Base-by-base conservation (phyloP, 805 yeast species). In the Diddensiella santjacobensis region DNA sequence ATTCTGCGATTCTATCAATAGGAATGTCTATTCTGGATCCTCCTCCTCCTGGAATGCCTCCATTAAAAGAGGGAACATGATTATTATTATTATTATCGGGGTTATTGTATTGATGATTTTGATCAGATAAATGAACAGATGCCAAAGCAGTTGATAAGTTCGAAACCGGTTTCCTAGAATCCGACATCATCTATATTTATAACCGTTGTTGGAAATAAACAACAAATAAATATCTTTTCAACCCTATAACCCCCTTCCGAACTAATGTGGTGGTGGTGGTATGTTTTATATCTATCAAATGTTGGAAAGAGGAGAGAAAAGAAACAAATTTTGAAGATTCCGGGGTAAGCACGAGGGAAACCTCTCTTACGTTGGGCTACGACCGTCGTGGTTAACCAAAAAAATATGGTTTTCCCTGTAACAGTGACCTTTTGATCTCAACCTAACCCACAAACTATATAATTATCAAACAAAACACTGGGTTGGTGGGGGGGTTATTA, bases 1-100 rank as follows among this genome's bases (percentile, higher is more conserved):
- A 88, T 53, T 77, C 74, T 23, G 84, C 74, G 45, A 88, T 78
- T 53, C 95, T 52, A 47, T 65, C 67, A 15, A 47, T 31, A 3
- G 55, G 51, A n/a, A 40, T 35, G 23, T 22, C 40, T n/a, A 31
- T 45, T 19, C 33, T 26, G 10, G 17, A 36, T 38, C 26, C 13
- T 33, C 30, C 22, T 38, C 22, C 18, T 15, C 40, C 29, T 35
- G 31, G n/a, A 24, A 13, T 46, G 33, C 23, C 33, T 5, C 31
- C 48, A 11, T 42, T 18, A 29, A 18, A 18, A 30, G 41, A 19
- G 22, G 36, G 30, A 42, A 11, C 15, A 13, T 20, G 11, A 20
- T 26, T 30, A 24, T 22, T 42, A 23, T 45, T 45, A 22, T 13
- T 41, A 43, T 31, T 45, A 42, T 22, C 15, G 47, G 10, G 22